A percentile compares a stretch with the other conserved stretches of the same genome.
Evolutionary conservation across 805 yeast species (phyloP).

Genomic region (Ogataea philodendri): DNA sequence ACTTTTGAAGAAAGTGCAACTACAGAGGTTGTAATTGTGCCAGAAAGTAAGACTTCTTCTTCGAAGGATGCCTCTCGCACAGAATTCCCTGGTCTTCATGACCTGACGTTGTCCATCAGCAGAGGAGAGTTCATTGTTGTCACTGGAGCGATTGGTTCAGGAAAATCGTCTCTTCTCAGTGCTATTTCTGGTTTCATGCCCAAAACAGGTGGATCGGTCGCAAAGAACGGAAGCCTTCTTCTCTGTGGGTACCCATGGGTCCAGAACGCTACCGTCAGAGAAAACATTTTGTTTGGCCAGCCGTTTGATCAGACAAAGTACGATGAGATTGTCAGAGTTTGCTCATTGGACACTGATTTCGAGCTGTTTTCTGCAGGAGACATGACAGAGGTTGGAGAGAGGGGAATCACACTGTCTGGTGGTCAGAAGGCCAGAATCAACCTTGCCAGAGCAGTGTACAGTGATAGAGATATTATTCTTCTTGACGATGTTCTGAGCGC

Average conservation of each 20-base stretch:
- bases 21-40: background rate
- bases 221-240: slow-evolving; percentile 51
- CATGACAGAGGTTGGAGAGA: slow-evolving; percentile 76
- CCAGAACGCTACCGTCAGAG: slow-evolving; percentile 74
- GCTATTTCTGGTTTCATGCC: slow-evolving; percentile 75
- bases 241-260: slow-evolving; percentile 78
- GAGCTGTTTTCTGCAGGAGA: slow-evolving; percentile 72
- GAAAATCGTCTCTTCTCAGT: slow-evolving; percentile 69
- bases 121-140: slow-evolving; percentile 67
- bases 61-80: slow-evolving; percentile 22
- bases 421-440: slow-evolving; percentile 84
- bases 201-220: slow-evolving; percentile 48
- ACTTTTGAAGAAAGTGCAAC: slow-evolving; percentile 40
- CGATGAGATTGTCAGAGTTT: slow-evolving; percentile 53
- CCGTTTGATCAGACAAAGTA: slow-evolving; percentile 52
- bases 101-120: slow-evolving; percentile 50
- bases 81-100: slow-evolving; percentile 43
- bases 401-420: slow-evolving; percentile 84
- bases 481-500: slow-evolving; percentile 79
- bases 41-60: slow-evolving; percentile 15
- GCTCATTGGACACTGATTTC: slow-evolving; percentile 67
- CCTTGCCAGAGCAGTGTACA: slow-evolving; percentile 75
- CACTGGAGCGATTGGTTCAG: slow-evolving; percentile 77
- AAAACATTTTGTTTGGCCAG: slow-evolving; percentile 68
- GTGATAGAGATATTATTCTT: slow-evolving; percentile 61